A percentile compares a stretch with the other conserved stretches of the same genome.
phyloP scores from a whole-genome alignment of 805 yeast genomes.

The Yarrowia deformans region DNA sequence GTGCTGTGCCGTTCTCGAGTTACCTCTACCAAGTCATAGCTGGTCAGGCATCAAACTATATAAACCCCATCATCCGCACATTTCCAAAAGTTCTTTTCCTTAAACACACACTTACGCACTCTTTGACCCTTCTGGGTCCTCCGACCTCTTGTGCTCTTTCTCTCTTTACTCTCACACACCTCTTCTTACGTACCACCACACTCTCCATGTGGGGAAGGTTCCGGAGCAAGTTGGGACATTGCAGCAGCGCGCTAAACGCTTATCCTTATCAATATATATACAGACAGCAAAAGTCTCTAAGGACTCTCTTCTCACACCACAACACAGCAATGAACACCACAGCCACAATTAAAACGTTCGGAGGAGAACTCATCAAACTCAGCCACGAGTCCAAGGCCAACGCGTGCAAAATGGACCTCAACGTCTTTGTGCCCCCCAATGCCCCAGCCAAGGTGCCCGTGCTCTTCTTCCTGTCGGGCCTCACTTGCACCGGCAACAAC shows the following conservation, averaged over 20 bases:
- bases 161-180: too few species aligned
- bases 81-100: too few species aligned
- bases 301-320: neutral
- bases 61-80: too few species aligned
- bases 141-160: neutral
- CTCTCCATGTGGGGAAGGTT: slow-evolving; percentile 15
- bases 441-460: slow-evolving; percentile 64
- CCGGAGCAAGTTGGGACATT: slow-evolving; percentile 25
- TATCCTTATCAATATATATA: slow-evolving; percentile 9
- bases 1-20: too few species aligned
- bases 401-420: slow-evolving; percentile 79
- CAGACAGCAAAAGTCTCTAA: too few species aligned
- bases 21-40: too few species aligned
- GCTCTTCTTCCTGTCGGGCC: slow-evolving; percentile 80
- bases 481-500: slow-evolving; percentile 92
- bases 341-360: slow-evolving; percentile 66
- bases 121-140: too few species aligned
- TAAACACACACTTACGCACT: too few species aligned
- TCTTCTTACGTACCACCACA: too few species aligned
- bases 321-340: slow-evolving; percentile 16
- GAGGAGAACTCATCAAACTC: slow-evolving; percentile 78
- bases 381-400: slow-evolving; percentile 73
- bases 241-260: slow-evolving; percentile 3
- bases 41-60: too few species aligned
- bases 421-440: slow-evolving; percentile 75